phyloP scores from a whole-genome alignment of 2,329 filamentous ascomycete genomes.

The Sporothrix pallida region DNA sequence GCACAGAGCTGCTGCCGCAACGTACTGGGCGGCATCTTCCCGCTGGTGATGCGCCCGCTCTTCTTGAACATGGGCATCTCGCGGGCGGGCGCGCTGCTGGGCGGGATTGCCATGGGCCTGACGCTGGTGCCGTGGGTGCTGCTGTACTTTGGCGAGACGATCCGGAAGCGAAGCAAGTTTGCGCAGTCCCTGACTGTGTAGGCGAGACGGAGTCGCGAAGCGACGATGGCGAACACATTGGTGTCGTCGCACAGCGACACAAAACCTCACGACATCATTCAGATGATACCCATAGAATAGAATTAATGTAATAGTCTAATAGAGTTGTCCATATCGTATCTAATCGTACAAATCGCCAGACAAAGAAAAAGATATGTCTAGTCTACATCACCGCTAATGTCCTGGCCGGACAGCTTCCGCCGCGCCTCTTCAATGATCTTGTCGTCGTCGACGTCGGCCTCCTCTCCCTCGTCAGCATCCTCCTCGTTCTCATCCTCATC shows the following conservation, averaged over 20 bases:
- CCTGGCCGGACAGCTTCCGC: conserved; percentile 44
- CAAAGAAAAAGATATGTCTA: conserved; percentile 37
- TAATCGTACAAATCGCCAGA: no score
- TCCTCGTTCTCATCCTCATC: not conserved
- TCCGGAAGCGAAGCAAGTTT: conserved; percentile 77
- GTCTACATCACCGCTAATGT: conserved; percentile 52
- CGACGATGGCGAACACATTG: conserved; percentile 4
- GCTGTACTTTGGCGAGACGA: conserved; percentile 76
- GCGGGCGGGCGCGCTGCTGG: conserved; percentile 75
- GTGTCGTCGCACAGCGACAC: not conserved
- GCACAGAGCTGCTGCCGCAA: conserved; percentile 89
- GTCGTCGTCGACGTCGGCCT: conserved; percentile 43
- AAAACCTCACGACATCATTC: not conserved
- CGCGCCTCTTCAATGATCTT: conserved; percentile 48
- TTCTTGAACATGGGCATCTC: conserved; percentile 74
- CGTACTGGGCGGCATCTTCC: conserved; percentile 79
- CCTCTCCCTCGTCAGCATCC: conserved; percentile 42
- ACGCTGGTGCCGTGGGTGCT: conserved; percentile 88
- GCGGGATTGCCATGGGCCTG: conserved; percentile 70
- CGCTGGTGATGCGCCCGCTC: conserved; percentile 74
- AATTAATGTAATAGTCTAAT: conserved; percentile 15
- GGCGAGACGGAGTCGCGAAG: not conserved
- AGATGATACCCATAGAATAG: conserved; percentile 17
- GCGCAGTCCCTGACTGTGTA: conserved; percentile 55
- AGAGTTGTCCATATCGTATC: not conserved